These are phyloP conservation scores for Fusarium incarnatum DNA, from an alignment of 2,329 filamentous ascomycete species.

Conservation along the genomic window DNA sequence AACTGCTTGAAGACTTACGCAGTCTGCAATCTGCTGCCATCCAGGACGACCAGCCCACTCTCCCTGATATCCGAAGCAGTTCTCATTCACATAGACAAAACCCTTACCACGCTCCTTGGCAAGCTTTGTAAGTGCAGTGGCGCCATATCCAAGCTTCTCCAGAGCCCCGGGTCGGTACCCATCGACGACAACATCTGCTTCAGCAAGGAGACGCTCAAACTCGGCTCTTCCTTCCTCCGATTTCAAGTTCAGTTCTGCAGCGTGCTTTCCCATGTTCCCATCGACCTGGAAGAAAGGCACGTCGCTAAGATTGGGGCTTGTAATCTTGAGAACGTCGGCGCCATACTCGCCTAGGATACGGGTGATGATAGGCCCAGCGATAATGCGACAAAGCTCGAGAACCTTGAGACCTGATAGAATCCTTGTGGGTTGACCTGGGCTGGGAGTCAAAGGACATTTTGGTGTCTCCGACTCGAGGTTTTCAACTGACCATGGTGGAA, in stretches of 20 bases:
- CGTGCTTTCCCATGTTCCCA: slow-evolving; percentile 77
- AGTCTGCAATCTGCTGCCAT: slow-evolving; percentile 80
- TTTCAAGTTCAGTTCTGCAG: slow-evolving; percentile 72
- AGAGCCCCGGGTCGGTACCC: slow-evolving; percentile 76
- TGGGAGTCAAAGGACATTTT: slow-evolving; percentile 54
- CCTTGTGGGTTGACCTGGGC: slow-evolving; percentile 37
- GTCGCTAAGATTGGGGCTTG: slow-evolving; percentile 73
- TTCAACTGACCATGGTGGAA: slow-evolving; percentile 63
- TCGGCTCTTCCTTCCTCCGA: slow-evolving; percentile 60
- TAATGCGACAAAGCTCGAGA: slow-evolving; percentile 79
- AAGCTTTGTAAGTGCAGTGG: slow-evolving; percentile 63
- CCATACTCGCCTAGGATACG: slow-evolving; percentile 80
- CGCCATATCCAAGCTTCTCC: slow-evolving; percentile 71
- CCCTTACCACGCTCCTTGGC: slow-evolving; percentile 68
- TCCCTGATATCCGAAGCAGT: slow-evolving; percentile 73
- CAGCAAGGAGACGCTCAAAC: slow-evolving; percentile 70
- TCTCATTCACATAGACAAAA: slow-evolving; percentile 75
- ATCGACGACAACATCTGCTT: slow-evolving; percentile 73
- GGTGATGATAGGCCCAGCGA: slow-evolving; percentile 79
- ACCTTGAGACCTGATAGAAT: slow-evolving; percentile 74
- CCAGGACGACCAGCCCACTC: slow-evolving; percentile 74
- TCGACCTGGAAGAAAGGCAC: slow-evolving; percentile 80
- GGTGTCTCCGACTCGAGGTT: slow-evolving; percentile 63
- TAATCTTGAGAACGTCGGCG: slow-evolving; percentile 79
- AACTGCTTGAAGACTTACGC: slow-evolving; percentile 49